These are phyloP conservation scores for Crucibulum laeve DNA, from an alignment of 768 basidiomycete species.

Conservation along the genomic window DNA sequence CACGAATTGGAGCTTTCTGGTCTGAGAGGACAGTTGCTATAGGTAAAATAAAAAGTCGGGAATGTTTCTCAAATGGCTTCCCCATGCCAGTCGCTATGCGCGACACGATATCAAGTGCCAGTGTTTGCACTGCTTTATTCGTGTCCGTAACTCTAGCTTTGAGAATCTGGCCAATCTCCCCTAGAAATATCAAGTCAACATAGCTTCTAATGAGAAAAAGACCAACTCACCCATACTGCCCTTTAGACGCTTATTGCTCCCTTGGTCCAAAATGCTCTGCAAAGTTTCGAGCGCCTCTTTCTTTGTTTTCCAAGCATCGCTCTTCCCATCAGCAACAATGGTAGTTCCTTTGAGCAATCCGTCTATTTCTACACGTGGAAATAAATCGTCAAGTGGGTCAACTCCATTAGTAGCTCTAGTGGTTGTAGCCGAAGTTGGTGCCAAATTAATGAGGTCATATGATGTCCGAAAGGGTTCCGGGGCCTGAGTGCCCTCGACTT, in stretches of 20 bases:
- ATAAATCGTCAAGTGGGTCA: slow-evolving; percentile 90
- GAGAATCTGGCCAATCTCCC: slow-evolving; percentile 85
- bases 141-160: slow-evolving; percentile 88
- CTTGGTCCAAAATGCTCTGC: slow-evolving; percentile 82
- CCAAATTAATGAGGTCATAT: slow-evolving; percentile 62
- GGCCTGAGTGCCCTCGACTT: slow-evolving; percentile 70
- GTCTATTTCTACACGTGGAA: slow-evolving; percentile 93
- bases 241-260: slow-evolving; percentile 89
- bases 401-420: slow-evolving; percentile 33
- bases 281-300: slow-evolving; percentile 91
- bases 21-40: slow-evolving; percentile 86
- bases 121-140: slow-evolving; percentile 89
- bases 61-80: slow-evolving; percentile 89
- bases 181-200: slow-evolving; percentile 32
- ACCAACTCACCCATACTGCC: slow-evolving; percentile 71
- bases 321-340: slow-evolving; percentile 80
- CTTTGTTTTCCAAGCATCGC: slow-evolving; percentile 94
- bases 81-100: slow-evolving; percentile 94
- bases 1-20: slow-evolving; percentile 84
- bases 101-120: slow-evolving; percentile 87
- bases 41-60: slow-evolving; percentile 69
- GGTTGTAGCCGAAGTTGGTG: slow-evolving; percentile 34
- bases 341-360: slow-evolving; percentile 77
- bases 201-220: slow-evolving; percentile 3
- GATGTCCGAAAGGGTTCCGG: slow-evolving; percentile 80